Evolutionary conservation across 208 protist genomes (phyloP), one percentile per base, ranked within the genome.

Genomic region (Crithidia acanthocephali): DNA sequence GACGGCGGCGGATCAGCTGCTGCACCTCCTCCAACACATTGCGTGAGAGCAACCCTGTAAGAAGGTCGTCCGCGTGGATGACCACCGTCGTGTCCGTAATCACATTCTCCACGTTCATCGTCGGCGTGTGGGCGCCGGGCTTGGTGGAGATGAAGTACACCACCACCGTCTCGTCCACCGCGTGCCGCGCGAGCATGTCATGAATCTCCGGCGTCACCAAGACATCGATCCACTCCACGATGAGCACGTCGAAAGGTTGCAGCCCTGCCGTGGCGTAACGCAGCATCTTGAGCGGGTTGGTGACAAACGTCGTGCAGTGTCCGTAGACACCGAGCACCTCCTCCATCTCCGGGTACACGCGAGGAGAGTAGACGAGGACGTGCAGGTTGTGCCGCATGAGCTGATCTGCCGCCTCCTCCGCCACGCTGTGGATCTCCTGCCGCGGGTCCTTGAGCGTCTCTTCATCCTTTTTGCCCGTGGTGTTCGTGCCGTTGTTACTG

Each of bases 241-340:
- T 68, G 13, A 89, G 45, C 15, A 88, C 79, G 68, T 95, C 90
- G 65, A 91, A 92, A 27, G 62, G 51, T 23, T 79, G 32, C 35
- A 91, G 58, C 1, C 87, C 83, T 7, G 74, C 75, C 23, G 47
- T 53, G 15, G 87, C 48, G 64, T 87, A 92, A 23, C 74, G 84
- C 47, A 82, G 63, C 76, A 92, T 87, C 55, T 80, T 67, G 9
- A 50, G 23, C n/a, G 81, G 64, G 7, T 50, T 83, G 1, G 74
- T 85, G 13, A 87, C 78, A 44, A 86, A 84, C 10, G 80, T 88
- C 2, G 74, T 64, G 52, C 76, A 83, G 76, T 95, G 90, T n/a
- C 86, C 90, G 30, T 73, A 75, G n/a, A 67, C 33, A 7, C 52
- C 73, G 8, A 94, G 58, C 20, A 74, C 48, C 13, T 86, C 79